Base-by-base conservation (phyloP, 345 rosid species). In the Dimocarpus longan region DNA sequence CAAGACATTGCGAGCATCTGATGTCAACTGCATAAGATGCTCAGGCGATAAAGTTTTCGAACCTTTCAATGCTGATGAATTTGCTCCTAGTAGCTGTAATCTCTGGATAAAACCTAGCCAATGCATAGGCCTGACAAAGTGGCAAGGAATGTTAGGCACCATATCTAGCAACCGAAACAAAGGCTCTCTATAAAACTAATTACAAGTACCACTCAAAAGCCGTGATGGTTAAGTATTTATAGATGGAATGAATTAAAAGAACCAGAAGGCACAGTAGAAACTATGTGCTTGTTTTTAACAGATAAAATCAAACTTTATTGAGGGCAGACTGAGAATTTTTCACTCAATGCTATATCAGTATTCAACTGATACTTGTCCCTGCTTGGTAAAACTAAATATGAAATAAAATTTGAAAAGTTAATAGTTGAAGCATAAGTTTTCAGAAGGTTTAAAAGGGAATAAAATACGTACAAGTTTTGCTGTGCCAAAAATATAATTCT, bases 401-500 rank as follows among this genome's bases (percentile, higher is more conserved):
- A 56, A 66, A 76, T 16, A 52, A 10, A 48, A 62, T 43, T 56
- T 9, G n/a, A 39, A n/a, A 21, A 12, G 59, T 44, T 28, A 48
- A 50, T 62, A 60, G 26, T 70, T 46, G 81, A 68, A 81, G 78
- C 62, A 19, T 60, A 54, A 80, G 73, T 26, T 60, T 46, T 37
- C 11, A 66, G 19, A 66, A 32, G 26, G 70, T 42, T 5, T 37
- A 26, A 68, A 72, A 74, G 50, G 68, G 64, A 75, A 52, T 43
- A 66, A 75, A 79, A 37, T 26, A 81, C 97, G 71, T 87, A 96
- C 99, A 95, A 80, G 87, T 92, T 91, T 76, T 48, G 87, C 48
- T 82, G 81, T 22, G 93, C 98, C 84, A 96, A 77, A 88, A 81
- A 87, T 62, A 96, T 86, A 80, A 96, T 89, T 79, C 90, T 91